Conservation (phyloP, 371 early-diverging fungal species). For the Actinomortierella ambigua region DNA sequence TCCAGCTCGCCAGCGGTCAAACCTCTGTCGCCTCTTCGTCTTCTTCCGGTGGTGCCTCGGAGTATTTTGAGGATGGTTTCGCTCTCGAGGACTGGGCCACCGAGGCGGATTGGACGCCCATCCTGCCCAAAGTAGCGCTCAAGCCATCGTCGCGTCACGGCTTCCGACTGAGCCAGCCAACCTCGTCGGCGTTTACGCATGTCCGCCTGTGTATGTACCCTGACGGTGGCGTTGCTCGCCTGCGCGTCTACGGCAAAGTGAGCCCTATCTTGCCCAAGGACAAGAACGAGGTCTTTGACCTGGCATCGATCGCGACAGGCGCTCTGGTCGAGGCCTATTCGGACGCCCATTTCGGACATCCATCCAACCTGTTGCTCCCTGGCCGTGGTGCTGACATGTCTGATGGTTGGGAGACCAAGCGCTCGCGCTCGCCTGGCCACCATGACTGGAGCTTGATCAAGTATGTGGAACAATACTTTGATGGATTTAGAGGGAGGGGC, state of each 20-base stretch:
- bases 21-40: too few species aligned
- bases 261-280: slow-evolving; percentile 63
- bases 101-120: slow-evolving; percentile 64
- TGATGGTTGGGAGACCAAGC: slow-evolving; percentile 81
- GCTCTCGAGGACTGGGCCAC: not conserved
- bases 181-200: slow-evolving; percentile 59
- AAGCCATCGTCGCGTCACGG: slow-evolving; percentile 68
- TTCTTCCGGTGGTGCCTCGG: too few species aligned
- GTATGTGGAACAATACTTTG: too few species aligned
- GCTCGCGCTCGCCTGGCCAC: slow-evolving; percentile 63
- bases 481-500: not conserved
- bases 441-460: slow-evolving; percentile 64
- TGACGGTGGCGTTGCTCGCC: slow-evolving; percentile 87
- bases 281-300: slow-evolving; percentile 61
- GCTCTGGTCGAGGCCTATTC: slow-evolving; percentile 67
- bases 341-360: slow-evolving; percentile 77
- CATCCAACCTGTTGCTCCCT: slow-evolving; percentile 73
- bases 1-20: too few species aligned
- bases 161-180: slow-evolving; percentile 58
- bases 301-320: slow-evolving; percentile 76
- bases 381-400: slow-evolving; percentile 70
- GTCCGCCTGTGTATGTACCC: slow-evolving; percentile 82
- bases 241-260: slow-evolving; percentile 82
- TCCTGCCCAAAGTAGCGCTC: slow-evolving; percentile 70
- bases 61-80: too few species aligned